Conservation (phyloP, 192 early-diverging fungal species). For the Podila minutissima region DNA sequence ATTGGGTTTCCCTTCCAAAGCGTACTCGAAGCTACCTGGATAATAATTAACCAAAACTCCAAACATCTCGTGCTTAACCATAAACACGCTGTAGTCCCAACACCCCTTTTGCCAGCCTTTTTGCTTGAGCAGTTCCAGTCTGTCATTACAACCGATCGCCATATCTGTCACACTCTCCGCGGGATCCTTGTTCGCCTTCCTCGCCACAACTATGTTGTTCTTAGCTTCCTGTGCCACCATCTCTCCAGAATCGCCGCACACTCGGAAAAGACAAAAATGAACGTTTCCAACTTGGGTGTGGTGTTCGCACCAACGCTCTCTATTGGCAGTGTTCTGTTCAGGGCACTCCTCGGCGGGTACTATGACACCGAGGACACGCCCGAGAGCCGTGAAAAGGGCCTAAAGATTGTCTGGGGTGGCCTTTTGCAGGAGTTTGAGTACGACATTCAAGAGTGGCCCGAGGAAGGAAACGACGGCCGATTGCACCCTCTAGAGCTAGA, state of each 20-base stretch:
- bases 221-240: conserved; percentile 62
- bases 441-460: conserved; percentile 18
- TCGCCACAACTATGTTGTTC: conserved; percentile 58
- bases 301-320: conserved; percentile 70
- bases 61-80: not conserved
- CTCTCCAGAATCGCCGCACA: conserved; percentile 60
- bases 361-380: conserved; percentile 24
- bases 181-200: conserved; percentile 58
- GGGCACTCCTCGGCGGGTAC: conserved; percentile 57
- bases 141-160: conserved; percentile 37
- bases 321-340: conserved; percentile 63
- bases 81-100: conserved; percentile 52
- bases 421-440: conserved; percentile 26
- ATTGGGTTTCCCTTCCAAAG: not conserved
- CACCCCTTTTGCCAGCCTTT: conserved; percentile 57
- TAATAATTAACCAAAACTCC: conserved; percentile 1
- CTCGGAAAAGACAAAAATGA: conserved; percentile 66
- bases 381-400: conserved; percentile 33
- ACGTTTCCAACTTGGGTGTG: conserved; percentile 65
- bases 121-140: conserved; percentile 58
- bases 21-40: not conserved
- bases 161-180: conserved; percentile 38
- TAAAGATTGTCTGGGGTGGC: conserved; percentile 47
- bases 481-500: not conserved
- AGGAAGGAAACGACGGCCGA: not conserved